Evolutionary conservation across 805 yeast genomes (phyloP).

Genomic region (Blastobotrys robertii): DNA sequence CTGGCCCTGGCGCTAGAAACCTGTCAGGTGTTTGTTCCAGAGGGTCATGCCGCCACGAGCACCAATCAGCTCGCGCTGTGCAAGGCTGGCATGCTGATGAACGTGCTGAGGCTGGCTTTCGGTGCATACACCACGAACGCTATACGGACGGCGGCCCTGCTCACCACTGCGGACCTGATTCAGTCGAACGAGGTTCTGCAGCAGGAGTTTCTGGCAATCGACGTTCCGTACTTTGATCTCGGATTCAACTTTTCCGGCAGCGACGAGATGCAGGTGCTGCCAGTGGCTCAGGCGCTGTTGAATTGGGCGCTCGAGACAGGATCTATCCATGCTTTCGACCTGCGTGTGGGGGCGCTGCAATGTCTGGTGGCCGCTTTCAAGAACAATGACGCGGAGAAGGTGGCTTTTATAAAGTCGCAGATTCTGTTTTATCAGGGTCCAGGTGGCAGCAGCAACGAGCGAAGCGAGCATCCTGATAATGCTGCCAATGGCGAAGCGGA

Average conservation of each 20-base stretch:
- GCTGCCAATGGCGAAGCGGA: background rate
- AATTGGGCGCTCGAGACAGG: slow-evolving; percentile 76
- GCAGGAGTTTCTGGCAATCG: slow-evolving; percentile 62
- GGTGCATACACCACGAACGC: slow-evolving; percentile 49
- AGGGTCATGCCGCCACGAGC: slow-evolving; percentile 57
- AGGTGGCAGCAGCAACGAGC: slow-evolving; percentile 13
- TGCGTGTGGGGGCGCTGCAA: slow-evolving; percentile 61
- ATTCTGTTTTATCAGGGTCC: slow-evolving; percentile 33
- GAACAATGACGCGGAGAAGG: slow-evolving; percentile 52
- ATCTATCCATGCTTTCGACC: slow-evolving; percentile 77
- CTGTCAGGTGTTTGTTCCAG: slow-evolving; percentile 58
- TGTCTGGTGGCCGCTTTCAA: slow-evolving; percentile 61
- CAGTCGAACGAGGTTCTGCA: slow-evolving; percentile 60
- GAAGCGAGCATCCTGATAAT: slow-evolving; percentile 3
- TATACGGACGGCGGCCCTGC: slow-evolving; percentile 58
- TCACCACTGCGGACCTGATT: slow-evolving; percentile 70
- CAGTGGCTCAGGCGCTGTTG: slow-evolving; percentile 64
- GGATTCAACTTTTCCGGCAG: too few relatives aligned
- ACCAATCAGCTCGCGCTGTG: slow-evolving; percentile 53
- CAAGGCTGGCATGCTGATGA: slow-evolving; percentile 52
- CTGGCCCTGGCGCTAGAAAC: slow-evolving; percentile 60
- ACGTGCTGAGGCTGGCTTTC: slow-evolving; percentile 62
- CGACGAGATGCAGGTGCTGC: slow-evolving; percentile 37
- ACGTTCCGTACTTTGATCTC: slow-evolving; percentile 88
- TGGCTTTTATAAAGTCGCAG: slow-evolving; percentile 59